phyloP scores from a whole-genome alignment of 1,139 yeast species.

The Sugiyamaella sp. region DNA sequence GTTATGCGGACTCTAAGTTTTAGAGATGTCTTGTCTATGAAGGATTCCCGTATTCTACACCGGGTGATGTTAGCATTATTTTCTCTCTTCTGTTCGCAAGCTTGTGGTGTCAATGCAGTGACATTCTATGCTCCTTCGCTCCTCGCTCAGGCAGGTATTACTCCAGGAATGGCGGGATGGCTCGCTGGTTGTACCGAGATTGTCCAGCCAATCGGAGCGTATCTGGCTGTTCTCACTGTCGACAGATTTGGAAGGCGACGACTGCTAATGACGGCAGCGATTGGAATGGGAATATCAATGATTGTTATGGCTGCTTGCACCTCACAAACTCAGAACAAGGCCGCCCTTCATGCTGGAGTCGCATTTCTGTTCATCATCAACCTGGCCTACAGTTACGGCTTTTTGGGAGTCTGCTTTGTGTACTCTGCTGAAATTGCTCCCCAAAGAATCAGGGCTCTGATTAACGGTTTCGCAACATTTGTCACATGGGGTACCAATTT shows the following conservation, averaged over 20 bases:
- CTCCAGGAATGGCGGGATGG: slow-evolving; percentile 44
- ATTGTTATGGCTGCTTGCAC: slow-evolving; percentile 32
- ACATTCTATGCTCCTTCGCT: slow-evolving; percentile 44
- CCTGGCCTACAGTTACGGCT: slow-evolving; percentile 32
- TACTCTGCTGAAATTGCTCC: slow-evolving; percentile 67
- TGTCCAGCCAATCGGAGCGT: slow-evolving; percentile 34
- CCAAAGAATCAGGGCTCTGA: slow-evolving; percentile 61
- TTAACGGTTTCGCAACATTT: slow-evolving; percentile 49
- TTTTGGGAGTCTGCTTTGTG: slow-evolving; percentile 32
- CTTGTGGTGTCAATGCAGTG: slow-evolving; percentile 70
- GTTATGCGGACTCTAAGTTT: slow-evolving; percentile 26
- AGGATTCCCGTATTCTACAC: slow-evolving; percentile 51
- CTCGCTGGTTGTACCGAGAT: slow-evolving; percentile 50
- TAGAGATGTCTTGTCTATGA: slow-evolving; percentile 38
- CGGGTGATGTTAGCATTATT: slow-evolving; percentile 52
- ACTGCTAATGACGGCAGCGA: slow-evolving; percentile 26
- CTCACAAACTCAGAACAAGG: slow-evolving; percentile 26
- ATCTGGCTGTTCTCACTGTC: slow-evolving; percentile 28
- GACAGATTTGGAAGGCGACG: slow-evolving; percentile 30
- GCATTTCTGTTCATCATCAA: slow-evolving; percentile 31
- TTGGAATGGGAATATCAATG: slow-evolving; percentile 32
- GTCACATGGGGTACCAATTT: slow-evolving; percentile 52
- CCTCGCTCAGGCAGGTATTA: slow-evolving; percentile 48
- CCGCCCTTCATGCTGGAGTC: slow-evolving; percentile 31
- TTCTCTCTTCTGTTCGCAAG: slow-evolving; percentile 64